A percentile compares a stretch with the other conserved stretches of the same genome.
These are phyloP conservation scores for Fragilaria radians DNA, from an alignment of 108 stramenopile genomes.

Conservation along the genomic window DNA sequence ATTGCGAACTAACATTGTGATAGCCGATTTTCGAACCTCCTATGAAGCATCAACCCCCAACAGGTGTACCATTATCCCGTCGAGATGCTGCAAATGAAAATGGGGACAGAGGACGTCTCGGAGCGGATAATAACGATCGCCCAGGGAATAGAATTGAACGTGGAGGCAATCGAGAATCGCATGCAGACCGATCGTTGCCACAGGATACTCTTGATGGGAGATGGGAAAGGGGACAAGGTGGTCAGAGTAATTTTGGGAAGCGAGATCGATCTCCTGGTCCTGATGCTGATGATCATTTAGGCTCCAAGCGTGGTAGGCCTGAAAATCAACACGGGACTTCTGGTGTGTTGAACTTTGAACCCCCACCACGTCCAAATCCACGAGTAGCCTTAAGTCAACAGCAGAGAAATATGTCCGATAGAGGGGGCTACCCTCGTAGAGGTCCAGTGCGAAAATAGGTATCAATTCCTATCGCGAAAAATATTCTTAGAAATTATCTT, in stretches of 20 bases:
- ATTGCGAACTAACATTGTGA: not conserved
- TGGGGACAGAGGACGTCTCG: not conserved
- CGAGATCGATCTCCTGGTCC: not conserved
- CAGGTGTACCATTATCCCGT: not conserved
- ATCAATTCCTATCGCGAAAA: too few species aligned
- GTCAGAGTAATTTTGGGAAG: not conserved
- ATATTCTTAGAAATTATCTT: too few species aligned
- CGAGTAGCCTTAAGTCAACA: not conserved
- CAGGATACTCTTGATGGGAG: not conserved
- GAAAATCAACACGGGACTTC: not conserved
- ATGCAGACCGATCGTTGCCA: not conserved
- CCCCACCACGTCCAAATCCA: not conserved
- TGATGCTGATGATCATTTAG: not conserved
- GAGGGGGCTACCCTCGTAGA: conserved; percentile 19
- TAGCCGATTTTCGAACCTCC: not conserved
- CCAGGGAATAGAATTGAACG: not conserved
- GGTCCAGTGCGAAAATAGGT: conserved; percentile 16
- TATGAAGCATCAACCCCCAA: not conserved
- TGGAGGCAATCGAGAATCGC: not conserved
- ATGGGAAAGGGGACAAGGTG: not conserved
- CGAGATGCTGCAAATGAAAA: not conserved
- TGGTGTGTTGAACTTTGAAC: not conserved
- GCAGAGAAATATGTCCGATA: conserved; percentile 14
- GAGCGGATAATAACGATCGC: not conserved
- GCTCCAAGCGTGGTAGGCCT: not conserved